Percentiles rank a stretch among this genome's conserved stretches.
Evolutionary conservation across 106 monocot species (phyloP).

Genomic region (Apostasia shenzhenica): DNA sequence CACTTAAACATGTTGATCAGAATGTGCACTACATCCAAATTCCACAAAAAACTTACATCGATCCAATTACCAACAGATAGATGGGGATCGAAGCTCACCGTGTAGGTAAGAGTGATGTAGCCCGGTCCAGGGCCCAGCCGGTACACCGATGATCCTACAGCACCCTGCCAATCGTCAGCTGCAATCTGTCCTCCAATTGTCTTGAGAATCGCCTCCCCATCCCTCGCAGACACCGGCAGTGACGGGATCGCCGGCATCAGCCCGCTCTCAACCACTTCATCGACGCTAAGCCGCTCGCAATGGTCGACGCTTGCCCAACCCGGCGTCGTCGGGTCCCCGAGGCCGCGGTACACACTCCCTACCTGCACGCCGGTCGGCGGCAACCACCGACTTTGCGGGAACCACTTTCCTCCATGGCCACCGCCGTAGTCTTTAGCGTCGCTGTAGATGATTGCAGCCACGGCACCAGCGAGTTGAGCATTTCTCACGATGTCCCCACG

Average conservation of each 20-base stretch:
- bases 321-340: constrained; percentile 70
- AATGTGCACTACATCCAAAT: neutral
- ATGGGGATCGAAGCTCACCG: constrained; percentile 14
- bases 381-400: constrained; percentile 49
- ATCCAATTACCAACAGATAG: neutral
- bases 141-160: constrained; percentile 16
- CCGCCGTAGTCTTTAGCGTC: constrained; percentile 59
- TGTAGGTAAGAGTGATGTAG: constrained; percentile 35
- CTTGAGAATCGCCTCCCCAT: constrained; percentile 44
- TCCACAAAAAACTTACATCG: no score
- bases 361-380: constrained; percentile 69
- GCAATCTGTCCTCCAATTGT: constrained; percentile 39
- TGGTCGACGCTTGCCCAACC: constrained; percentile 55
- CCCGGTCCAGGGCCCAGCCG: constrained; percentile 51
- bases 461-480: constrained; percentile 52
- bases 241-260: constrained; percentile 45
- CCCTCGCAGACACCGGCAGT: constrained; percentile 47
- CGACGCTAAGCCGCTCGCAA: constrained; percentile 45
- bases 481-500: constrained; percentile 68
- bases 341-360: constrained; percentile 37
- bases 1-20: no score
- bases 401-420: constrained; percentile 3
- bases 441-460: constrained; percentile 41
- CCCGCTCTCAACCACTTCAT: constrained; percentile 26
- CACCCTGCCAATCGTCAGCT: constrained; percentile 52